These are phyloP conservation scores for Alternaria incomplexa DNA, from an alignment of 2,329 filamentous ascomycete species.

Conservation along the genomic window DNA sequence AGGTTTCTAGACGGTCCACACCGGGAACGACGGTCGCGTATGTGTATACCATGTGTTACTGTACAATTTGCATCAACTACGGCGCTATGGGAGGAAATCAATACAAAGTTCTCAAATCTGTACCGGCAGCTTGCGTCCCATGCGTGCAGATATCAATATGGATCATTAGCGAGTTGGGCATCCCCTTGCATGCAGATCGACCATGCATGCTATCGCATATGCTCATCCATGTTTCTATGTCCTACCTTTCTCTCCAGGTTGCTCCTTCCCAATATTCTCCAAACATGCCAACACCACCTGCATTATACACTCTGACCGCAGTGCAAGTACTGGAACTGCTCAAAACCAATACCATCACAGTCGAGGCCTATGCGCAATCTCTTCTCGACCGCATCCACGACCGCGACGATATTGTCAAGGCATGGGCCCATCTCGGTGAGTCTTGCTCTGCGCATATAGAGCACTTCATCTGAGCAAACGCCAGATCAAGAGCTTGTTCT, in stretches of 20 bases:
- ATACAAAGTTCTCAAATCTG: neutral
- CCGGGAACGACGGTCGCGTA: neutral
- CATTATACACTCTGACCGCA: neutral
- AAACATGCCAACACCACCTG: too few relatives aligned
- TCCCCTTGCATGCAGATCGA: neutral
- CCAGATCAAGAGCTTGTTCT: neutral
- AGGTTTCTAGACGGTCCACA: constrained; percentile 70
- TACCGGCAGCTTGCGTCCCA: too few relatives aligned
- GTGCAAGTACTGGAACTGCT: neutral
- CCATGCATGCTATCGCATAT: neutral
- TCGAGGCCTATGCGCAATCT: neutral
- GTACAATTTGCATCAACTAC: constrained; percentile 24
- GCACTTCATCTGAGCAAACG: neutral
- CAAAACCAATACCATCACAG: neutral
- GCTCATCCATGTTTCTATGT: neutral
- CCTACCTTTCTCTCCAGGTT: neutral
- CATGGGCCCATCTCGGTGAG: neutral
- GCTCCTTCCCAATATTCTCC: too few relatives aligned
- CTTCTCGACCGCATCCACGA: neutral
- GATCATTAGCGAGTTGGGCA: neutral
- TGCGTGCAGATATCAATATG: neutral
- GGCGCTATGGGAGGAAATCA: constrained; percentile 10
- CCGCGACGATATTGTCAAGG: neutral
- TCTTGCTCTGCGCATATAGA: neutral
- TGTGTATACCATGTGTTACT: constrained; percentile 37